Base-by-base conservation (phyloP, 306 rosid species). In the Sechiopsis laciniata region DNA sequence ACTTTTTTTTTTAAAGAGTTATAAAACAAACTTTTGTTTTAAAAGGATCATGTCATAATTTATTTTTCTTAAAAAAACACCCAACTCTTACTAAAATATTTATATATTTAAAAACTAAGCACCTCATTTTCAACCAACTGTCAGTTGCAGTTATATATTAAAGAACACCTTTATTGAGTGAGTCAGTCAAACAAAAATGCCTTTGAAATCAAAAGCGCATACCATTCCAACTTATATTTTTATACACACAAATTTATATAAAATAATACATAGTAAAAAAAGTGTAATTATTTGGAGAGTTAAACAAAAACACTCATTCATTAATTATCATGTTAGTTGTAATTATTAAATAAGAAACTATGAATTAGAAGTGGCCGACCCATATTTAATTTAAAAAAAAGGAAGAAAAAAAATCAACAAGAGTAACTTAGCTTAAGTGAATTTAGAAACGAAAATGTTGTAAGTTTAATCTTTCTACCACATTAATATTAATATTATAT, bases 131-230 rank as follows among this genome's bases (percentile, higher is more conserved):
- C 71, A 37, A 64, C 71, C 71, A 64, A 64, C 16, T 64, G 9
- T 52, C 14, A 64, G 53, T 64, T 64, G 7, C 4, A 35, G 12
- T 3, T 56, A 20, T n/a, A 37, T 64, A 64, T 10, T 58, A 17
- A 3, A 64, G 71, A 64, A 64, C 51, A 17, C 71, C 70, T 64
- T 64, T 66, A 20, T 66, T 66, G 72, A 66, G 72, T 40, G 53
- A 66, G 54, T 66, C 72, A 29, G 63, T 58, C 63, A 64, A 64
- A 66, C 72, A 19, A n/a, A 19, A 17, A 64, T 3, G 24, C 71
- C 10, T 35, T 16, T 37, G 48, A 65, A 35, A 65, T 10, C 15
- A 9, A 37, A 40, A 37, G 53, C 0, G 20, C 46, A 10, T n/a
- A 9, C 17, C 35, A 45, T 20, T 37, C n/a, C 72, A 45, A 45